phyloP scores from a whole-genome alignment of 495 filamentous ascomycete genomes.

The Aspergillus steynii region DNA sequence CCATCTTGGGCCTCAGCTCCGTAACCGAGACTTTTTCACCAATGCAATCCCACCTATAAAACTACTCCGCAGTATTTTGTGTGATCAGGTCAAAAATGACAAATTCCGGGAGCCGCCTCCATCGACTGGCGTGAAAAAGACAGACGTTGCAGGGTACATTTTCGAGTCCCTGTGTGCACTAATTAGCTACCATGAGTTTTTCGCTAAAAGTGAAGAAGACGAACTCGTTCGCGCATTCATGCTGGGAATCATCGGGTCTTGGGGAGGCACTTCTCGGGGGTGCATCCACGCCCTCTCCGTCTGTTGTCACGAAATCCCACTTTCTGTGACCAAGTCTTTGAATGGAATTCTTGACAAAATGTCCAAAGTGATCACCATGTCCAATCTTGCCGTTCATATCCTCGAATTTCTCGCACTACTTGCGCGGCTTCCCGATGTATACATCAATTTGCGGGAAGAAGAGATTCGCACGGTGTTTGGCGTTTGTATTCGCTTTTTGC shows the following conservation, averaged over 20 bases:
- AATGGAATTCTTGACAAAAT: constrained; percentile 85
- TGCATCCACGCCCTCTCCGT: constrained; percentile 94
- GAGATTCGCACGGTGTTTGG: constrained; percentile 92
- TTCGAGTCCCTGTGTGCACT: constrained; percentile 83
- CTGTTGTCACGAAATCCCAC: constrained; percentile 89
- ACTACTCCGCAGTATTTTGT: constrained; percentile 72
- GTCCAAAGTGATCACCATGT: constrained; percentile 92
- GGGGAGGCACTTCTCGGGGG: constrained; percentile 81
- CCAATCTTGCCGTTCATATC: constrained; percentile 87
- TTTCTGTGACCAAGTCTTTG: constrained; percentile 76
- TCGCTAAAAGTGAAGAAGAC: constrained; percentile 82
- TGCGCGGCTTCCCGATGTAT: constrained; percentile 80
- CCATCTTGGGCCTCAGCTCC: constrained; percentile 83
- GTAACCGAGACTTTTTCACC: constrained; percentile 83
- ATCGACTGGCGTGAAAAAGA: constrained; percentile 75
- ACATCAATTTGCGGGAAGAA: constrained; percentile 81
- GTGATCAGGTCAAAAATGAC: constrained; percentile 74
- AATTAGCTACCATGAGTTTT: constrained; percentile 82
- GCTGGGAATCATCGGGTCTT: constrained; percentile 72
- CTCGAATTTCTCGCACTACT: constrained; percentile 89
- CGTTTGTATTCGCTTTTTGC: constrained; percentile 90
- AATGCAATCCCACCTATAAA: constrained; percentile 71
- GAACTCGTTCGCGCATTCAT: constrained; percentile 84
- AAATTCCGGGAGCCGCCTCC: constrained; percentile 74
- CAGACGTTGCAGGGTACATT: constrained; percentile 83